These are phyloP conservation scores for Pseudogymnoascus sp. DNA, from an alignment of 2,329 filamentous ascomycete species.

Conservation along the genomic window DNA sequence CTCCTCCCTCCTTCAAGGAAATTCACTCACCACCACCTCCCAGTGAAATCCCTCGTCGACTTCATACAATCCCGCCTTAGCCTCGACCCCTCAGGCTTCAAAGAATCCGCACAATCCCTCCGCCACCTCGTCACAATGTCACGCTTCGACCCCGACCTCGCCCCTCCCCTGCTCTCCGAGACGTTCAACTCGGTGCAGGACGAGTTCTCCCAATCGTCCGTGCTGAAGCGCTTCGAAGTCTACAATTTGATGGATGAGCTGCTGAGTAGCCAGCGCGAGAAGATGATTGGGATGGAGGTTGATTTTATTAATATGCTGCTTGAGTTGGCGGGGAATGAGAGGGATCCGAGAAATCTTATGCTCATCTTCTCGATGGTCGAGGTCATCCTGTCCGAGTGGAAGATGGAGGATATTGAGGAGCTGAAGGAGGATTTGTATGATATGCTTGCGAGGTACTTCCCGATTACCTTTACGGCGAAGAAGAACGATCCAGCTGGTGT, in stretches of 20 bases:
- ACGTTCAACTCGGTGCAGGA: background rate
- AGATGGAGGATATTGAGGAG: constrained; percentile 4
- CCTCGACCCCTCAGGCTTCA: constrained; percentile 1
- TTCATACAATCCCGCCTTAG: background rate
- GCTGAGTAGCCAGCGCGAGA: background rate
- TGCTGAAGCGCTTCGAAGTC: background rate
- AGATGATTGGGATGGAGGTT: background rate
- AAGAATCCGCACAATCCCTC: constrained; percentile 2
- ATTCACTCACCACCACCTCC: background rate
- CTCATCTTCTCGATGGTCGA: constrained; percentile 9
- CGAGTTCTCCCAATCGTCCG: background rate
- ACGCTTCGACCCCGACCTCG: background rate
- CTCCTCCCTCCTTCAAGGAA: background rate
- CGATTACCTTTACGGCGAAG: constrained; percentile 11
- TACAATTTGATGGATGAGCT: constrained; percentile 9
- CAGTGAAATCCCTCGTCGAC: constrained; percentile 4
- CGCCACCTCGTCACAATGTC: background rate
- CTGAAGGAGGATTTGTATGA: constrained; percentile 9
- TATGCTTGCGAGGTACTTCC: constrained; percentile 6
- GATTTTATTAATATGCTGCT: constrained; percentile 7
- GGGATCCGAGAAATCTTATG: constrained; percentile 9
- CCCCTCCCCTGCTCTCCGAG: background rate
- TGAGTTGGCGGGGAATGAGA: background rate
- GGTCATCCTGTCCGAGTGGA: constrained; percentile 9
- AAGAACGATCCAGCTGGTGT: background rate